These are phyloP conservation scores for Smallanthus sonchifolius DNA, from an alignment of 129 eudicot genomes.

Conservation along the genomic window DNA sequence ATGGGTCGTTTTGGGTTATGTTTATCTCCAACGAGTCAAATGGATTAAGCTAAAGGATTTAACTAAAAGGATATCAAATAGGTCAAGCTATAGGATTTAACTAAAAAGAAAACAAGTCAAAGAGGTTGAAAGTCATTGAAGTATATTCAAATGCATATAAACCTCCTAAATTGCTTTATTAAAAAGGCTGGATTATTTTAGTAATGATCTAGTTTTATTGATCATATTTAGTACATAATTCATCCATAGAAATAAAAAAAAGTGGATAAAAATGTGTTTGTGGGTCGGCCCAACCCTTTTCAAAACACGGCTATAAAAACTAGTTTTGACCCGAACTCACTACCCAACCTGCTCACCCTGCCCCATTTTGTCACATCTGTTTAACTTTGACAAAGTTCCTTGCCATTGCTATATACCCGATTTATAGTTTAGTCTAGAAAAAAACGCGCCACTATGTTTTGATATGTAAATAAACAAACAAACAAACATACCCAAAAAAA, in stretches of 20 bases:
- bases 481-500: too few relatives aligned
- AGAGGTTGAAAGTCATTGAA: neutral
- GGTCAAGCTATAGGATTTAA: neutral
- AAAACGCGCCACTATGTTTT: neutral
- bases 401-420: neutral
- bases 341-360: neutral
- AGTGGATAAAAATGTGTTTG: neutral
- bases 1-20: neutral
- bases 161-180: neutral
- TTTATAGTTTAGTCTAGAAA: neutral
- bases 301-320: neutral
- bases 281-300: neutral
- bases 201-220: neutral
- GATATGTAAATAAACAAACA: neutral
- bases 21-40: neutral
- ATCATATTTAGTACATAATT: neutral
- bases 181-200: neutral
- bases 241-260: neutral
- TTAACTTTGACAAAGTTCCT: neutral
- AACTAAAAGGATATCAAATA: neutral
- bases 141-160: neutral
- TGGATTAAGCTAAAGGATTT: neutral
- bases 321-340: neutral
- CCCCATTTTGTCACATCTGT: neutral
- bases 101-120: neutral